Evolutionary conservation across 139 green algal genomes (phyloP).

Genomic region (Tetradesmus lagerheimii): DNA sequence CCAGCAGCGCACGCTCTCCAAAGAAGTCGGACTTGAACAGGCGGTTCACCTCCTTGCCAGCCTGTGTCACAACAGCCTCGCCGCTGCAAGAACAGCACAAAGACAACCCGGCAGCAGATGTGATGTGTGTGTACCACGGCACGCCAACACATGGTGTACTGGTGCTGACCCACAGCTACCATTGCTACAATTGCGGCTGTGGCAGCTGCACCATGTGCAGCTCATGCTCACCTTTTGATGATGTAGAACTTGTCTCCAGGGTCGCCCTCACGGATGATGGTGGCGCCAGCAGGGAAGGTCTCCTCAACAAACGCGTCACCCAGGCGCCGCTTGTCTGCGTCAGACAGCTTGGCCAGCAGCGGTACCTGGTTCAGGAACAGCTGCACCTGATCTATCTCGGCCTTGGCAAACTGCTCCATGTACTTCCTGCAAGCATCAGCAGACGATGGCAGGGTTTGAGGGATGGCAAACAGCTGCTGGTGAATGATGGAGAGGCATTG

Average conservation of each 20-base stretch:
- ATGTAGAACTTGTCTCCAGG: slow-evolving; percentile 94
- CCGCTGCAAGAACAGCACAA: slow-evolving; percentile 45
- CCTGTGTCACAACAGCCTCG: slow-evolving; percentile 63
- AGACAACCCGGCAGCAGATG: background rate
- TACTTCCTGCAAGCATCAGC: slow-evolving; percentile 67
- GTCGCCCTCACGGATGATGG: slow-evolving; percentile 79
- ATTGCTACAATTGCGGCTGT: background rate
- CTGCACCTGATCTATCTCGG: slow-evolving; percentile 78
- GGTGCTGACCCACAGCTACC: background rate
- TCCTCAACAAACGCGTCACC: slow-evolving; percentile 83
- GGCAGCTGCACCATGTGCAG: background rate
- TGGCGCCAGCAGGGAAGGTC: slow-evolving; percentile 47
- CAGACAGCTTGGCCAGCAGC: slow-evolving; percentile 75
- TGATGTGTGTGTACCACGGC: too few relatives aligned
- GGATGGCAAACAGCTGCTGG: background rate
- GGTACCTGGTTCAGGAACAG: slow-evolving; percentile 93
- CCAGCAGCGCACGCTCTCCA: slow-evolving; percentile 89
- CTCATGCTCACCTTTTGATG: slow-evolving; percentile 81
- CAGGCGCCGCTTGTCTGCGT: slow-evolving; percentile 80
- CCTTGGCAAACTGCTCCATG: slow-evolving; percentile 76
- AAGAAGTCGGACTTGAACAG: slow-evolving; percentile 95
- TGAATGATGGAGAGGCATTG: too few relatives aligned
- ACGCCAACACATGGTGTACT: background rate
- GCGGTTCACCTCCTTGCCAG: slow-evolving; percentile 85
- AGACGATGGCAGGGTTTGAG: background rate